Percentiles rank a stretch among this genome's conserved stretches.
These are phyloP conservation scores for Annulohypoxylon moriforme DNA, from an alignment of 495 filamentous ascomycete genomes.

Conservation along the genomic window DNA sequence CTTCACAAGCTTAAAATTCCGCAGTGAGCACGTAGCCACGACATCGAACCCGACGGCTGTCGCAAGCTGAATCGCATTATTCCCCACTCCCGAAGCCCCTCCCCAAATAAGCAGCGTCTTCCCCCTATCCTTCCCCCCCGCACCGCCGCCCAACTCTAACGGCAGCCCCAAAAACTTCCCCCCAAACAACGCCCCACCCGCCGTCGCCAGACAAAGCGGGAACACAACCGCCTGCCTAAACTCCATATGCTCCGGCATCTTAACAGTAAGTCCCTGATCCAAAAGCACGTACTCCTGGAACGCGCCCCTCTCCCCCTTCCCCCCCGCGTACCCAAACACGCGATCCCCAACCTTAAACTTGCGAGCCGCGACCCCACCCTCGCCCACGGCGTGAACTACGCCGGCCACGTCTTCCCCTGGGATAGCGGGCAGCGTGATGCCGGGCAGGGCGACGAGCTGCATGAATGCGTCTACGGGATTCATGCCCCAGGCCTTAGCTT, in stretches of 20 bases:
- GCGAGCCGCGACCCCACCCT: slow-evolving; percentile 54
- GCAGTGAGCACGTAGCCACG: slow-evolving; percentile 62
- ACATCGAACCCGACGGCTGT: slow-evolving; percentile 69
- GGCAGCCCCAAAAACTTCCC: slow-evolving; percentile 48
- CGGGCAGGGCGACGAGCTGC: slow-evolving; percentile 43
- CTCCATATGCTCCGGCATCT: slow-evolving; percentile 55
- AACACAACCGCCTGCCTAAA: slow-evolving; percentile 59
- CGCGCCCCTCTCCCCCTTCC: slow-evolving; percentile 18
- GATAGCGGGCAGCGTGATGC: slow-evolving; percentile 55
- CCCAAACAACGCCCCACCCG: slow-evolving; percentile 57
- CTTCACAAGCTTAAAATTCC: slow-evolving; percentile 55
- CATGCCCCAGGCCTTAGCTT: slow-evolving; percentile 49
- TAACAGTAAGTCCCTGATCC: slow-evolving; percentile 30
- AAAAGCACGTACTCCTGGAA: slow-evolving; percentile 52
- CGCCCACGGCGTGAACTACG: slow-evolving; percentile 51
- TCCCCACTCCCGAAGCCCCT: slow-evolving; percentile 68
- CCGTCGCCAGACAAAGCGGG: slow-evolving; percentile 61
- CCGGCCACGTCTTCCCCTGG: slow-evolving; percentile 64
- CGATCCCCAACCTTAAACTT: slow-evolving; percentile 58
- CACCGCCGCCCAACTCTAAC: slow-evolving; percentile 29
- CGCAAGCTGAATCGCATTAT: slow-evolving; percentile 71
- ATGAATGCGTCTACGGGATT: slow-evolving; percentile 52
- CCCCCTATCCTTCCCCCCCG: slow-evolving; percentile 50
- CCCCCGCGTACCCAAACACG: slow-evolving; percentile 46
- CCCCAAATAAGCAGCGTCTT: slow-evolving; percentile 61